Conservation (phyloP, 768 basidiomycete species). For the Lactarius indigo region DNA sequence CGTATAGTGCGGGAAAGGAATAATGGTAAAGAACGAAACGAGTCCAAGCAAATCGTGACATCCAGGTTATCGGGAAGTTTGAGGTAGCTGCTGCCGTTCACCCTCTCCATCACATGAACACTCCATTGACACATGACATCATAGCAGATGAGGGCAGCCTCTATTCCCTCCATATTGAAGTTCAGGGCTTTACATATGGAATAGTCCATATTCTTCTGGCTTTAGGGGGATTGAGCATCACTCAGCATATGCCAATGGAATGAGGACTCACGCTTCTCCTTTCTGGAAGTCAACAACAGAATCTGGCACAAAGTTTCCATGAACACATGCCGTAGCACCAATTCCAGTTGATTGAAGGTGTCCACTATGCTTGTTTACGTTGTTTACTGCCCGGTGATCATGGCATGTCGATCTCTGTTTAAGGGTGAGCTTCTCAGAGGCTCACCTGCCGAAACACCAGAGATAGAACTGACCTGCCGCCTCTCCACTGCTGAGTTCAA, state of each 20-base stretch:
- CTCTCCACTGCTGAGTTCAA: background rate
- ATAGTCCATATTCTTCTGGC: background rate
- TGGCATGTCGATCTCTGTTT: background rate
- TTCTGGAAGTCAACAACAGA: too few species aligned
- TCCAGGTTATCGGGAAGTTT: background rate
- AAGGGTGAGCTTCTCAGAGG: too few species aligned
- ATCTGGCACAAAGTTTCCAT: too few species aligned
- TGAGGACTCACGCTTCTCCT: background rate
- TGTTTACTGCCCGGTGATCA: slow-evolving; percentile 3
- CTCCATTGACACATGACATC: background rate
- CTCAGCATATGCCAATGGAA: too few species aligned
- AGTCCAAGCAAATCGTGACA: too few species aligned
- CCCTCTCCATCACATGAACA: slow-evolving; percentile 1
- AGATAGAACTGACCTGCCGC: background rate
- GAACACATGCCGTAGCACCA: too few species aligned
- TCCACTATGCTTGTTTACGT: background rate
- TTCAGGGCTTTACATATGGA: too few species aligned
- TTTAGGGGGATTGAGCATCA: background rate
- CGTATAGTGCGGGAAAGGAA: too few species aligned
- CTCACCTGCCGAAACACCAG: too few species aligned
- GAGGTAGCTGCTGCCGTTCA: background rate
- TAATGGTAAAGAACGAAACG: too few species aligned
- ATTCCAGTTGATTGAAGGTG: slow-evolving; percentile 1
- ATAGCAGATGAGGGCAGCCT: too few species aligned
- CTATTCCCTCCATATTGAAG: too few species aligned